A percentile compares a stretch with the other conserved stretches of the same genome.
Evolutionary conservation across 768 basidiomycete genomes (phyloP).

Genomic region (Fistulinella prunicolor): DNA sequence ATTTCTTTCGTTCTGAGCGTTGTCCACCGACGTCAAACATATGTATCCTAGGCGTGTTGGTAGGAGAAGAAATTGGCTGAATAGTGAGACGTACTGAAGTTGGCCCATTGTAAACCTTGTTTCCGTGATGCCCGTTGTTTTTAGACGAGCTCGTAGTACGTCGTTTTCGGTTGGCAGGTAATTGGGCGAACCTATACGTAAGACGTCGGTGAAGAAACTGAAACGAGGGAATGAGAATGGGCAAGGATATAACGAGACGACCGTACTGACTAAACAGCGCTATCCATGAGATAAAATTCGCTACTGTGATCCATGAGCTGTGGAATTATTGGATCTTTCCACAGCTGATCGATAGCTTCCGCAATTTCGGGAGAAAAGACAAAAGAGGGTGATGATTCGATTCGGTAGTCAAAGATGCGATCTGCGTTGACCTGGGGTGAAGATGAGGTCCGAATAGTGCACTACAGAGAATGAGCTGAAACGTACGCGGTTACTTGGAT

Average conservation of each 20-base stretch:
- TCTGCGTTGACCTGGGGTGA: conserved; percentile 46
- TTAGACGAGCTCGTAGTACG: conserved; percentile 82
- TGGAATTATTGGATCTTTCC: conserved; percentile 63
- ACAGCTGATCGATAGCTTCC: conserved; percentile 62
- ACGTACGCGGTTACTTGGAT: conserved; percentile 56
- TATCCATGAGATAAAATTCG: conserved; percentile 94
- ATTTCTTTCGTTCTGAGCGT: conserved; percentile 77
- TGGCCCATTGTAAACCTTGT: conserved; percentile 76
- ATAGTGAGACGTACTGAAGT: conserved; percentile 43
- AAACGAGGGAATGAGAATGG: not conserved
- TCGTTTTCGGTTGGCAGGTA: conserved; percentile 87
- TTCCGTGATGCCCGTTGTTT: conserved; percentile 89
- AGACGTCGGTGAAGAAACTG: conserved; percentile 84
- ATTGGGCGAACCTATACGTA: conserved; percentile 76
- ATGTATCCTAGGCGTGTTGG: conserved; percentile 39
- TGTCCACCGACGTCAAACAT: conserved; percentile 85
- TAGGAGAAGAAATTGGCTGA: not conserved
- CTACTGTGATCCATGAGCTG: conserved; percentile 54
- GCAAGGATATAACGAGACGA: not conserved
- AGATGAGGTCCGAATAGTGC: not conserved
- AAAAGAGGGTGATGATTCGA: conserved; percentile 40
- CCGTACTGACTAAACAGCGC: conserved; percentile 74
- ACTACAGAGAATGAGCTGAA: accelerated
- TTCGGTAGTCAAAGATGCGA: conserved; percentile 57
- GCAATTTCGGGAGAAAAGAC: conserved; percentile 63